These are phyloP conservation scores for Sporisorium iseilematis-ciliati DNA, from an alignment of 1,284 basidiomycete species.

Conservation along the genomic window DNA sequence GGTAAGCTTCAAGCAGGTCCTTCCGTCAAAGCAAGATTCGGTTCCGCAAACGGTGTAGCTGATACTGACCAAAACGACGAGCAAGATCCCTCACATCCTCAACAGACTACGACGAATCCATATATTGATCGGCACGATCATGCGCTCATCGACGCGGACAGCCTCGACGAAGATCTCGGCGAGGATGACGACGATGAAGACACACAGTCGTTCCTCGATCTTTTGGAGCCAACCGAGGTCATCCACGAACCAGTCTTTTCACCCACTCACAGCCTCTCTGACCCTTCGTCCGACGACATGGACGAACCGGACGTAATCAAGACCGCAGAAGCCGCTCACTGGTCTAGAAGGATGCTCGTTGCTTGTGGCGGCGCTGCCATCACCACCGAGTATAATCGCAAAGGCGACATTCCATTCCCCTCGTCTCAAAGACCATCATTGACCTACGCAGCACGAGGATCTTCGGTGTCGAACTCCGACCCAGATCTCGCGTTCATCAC, in stretches of 20 bases:
- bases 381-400: slow-evolving; percentile 5
- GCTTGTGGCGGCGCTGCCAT: slow-evolving; percentile 14
- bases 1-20: slow-evolving; percentile 29
- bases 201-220: slow-evolving; percentile 30
- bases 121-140: background rate
- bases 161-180: slow-evolving; percentile 1
- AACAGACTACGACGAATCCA: background rate
- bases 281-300: slow-evolving; percentile 15
- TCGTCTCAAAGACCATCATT: background rate
- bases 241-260: background rate
- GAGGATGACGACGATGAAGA: slow-evolving; percentile 30
- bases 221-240: slow-evolving; percentile 22
- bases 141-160: slow-evolving; percentile 5
- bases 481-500: slow-evolving; percentile 18
- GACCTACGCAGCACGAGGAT: background rate
- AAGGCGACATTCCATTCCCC: background rate
- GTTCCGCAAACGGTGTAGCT: background rate
- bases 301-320: background rate
- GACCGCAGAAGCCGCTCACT: background rate
- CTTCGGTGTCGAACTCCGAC: slow-evolving; percentile 24
- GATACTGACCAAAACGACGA: background rate
- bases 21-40: background rate
- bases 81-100: background rate
- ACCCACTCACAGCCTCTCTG: slow-evolving; percentile 4
- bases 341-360: slow-evolving; percentile 15